A percentile compares a stretch with the other conserved stretches of the same genome.
Conservation (phyloP, 257 asterid genomes). For the Fraxinus excelsior region DNA sequence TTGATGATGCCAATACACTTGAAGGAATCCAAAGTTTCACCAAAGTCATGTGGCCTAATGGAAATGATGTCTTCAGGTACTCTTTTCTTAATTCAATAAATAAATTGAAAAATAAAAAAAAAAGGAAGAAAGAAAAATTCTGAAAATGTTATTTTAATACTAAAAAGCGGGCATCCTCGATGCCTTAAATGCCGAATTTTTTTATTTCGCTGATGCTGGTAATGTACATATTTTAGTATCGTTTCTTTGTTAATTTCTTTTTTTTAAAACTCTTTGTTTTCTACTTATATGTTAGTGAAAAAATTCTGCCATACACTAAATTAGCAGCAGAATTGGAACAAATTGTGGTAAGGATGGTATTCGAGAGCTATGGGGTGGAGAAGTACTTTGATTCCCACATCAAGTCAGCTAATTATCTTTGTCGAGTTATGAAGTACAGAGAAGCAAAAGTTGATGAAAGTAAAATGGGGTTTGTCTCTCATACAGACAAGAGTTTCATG, state of each 20-base stretch:
- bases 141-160: no score
- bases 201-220: no score
- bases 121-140: no score
- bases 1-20: slow-evolving; percentile 59
- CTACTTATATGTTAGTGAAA: slow-evolving; percentile 30
- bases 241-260: no score
- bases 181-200: no score
- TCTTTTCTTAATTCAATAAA: no score
- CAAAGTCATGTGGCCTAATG: slow-evolving; percentile 71
- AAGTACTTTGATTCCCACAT: slow-evolving; percentile 46
- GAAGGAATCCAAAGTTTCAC: slow-evolving; percentile 50
- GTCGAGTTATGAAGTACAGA: slow-evolving; percentile 66
- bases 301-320: slow-evolving; percentile 45
- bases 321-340: slow-evolving; percentile 60
- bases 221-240: neutral
- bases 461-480: slow-evolving; percentile 61
- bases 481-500: slow-evolving; percentile 80
- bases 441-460: slow-evolving; percentile 41
- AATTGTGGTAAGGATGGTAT: slow-evolving; percentile 58
- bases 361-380: slow-evolving; percentile 65
- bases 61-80: slow-evolving; percentile 57
- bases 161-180: no score
- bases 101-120: no score
- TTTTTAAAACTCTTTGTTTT: neutral
- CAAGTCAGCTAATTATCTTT: slow-evolving; percentile 42